These are phyloP conservation scores for Fusarium avenaceum DNA, from an alignment of 2,329 filamentous ascomycete genomes.

Conservation along the genomic window DNA sequence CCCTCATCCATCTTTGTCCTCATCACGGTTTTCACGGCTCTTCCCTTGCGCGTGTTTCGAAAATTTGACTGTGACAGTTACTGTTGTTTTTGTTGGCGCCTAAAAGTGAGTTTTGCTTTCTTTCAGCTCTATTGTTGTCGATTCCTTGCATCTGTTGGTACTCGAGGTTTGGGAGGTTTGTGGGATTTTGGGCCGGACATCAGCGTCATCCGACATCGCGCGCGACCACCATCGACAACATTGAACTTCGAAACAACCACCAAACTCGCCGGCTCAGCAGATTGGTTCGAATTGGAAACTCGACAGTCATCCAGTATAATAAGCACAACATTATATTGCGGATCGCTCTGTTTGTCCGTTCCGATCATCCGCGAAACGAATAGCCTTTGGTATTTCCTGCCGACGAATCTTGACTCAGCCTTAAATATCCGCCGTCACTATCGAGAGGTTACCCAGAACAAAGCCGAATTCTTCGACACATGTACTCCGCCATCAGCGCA, in stretches of 20 bases:
- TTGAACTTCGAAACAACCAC: slow-evolving; percentile 8
- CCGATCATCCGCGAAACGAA: slow-evolving; percentile 22
- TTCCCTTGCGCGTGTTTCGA: slow-evolving; percentile 64
- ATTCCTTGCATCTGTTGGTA: slow-evolving; percentile 36
- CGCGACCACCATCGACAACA: slow-evolving; percentile 15
- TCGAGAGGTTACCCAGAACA: background rate
- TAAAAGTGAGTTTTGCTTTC: slow-evolving; percentile 64
- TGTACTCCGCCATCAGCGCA: background rate
- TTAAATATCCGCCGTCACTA: background rate
- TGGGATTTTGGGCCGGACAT: slow-evolving; percentile 29
- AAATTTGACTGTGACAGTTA: slow-evolving; percentile 59
- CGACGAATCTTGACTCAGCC: slow-evolving; percentile 5
- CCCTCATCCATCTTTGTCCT: slow-evolving; percentile 52
- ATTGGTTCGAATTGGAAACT: slow-evolving; percentile 4
- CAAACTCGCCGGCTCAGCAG: background rate
- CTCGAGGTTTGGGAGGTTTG: slow-evolving; percentile 36
- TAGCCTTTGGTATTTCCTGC: slow-evolving; percentile 10
- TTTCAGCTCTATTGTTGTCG: slow-evolving; percentile 33
- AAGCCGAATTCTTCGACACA: background rate
- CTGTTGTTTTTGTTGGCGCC: slow-evolving; percentile 65
- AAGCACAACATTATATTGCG: background rate
- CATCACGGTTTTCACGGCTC: slow-evolving; percentile 59
- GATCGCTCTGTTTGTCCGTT: slow-evolving; percentile 9
- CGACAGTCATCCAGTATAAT: background rate
- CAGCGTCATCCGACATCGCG: slow-evolving; percentile 31